phyloP scores from a whole-genome alignment of 2,329 filamentous ascomycete species.

The Trichoderma hamatum region DNA sequence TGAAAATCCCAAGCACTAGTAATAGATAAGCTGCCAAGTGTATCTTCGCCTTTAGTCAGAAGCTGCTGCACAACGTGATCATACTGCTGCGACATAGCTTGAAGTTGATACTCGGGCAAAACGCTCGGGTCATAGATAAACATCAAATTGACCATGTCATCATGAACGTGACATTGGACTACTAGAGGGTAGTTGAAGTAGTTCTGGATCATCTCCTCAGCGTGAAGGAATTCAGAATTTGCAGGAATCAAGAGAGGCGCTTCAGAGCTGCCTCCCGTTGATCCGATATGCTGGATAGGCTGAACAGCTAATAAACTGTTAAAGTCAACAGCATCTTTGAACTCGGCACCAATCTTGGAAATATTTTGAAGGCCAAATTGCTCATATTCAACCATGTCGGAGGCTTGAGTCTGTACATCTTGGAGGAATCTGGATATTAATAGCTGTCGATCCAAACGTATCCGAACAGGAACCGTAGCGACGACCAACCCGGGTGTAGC shows the following conservation, averaged over 20 bases:
- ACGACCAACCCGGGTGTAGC: constrained; percentile 11
- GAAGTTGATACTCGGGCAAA: constrained; percentile 6
- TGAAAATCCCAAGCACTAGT: constrained; percentile 11
- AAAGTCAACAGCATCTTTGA: constrained; percentile 23
- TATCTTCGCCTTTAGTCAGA: background rate
- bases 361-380: constrained; percentile 36
- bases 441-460: constrained; percentile 12
- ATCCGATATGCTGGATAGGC: constrained; percentile 18
- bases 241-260: constrained; percentile 2
- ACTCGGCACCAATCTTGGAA: constrained; percentile 31
- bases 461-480: constrained; percentile 18
- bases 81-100: background rate
- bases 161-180: constrained; percentile 2
- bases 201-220: constrained; percentile 9
- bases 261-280: background rate
- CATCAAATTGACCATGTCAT: constrained; percentile 15
- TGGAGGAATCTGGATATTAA: constrained; percentile 20
- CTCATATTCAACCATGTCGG: constrained; percentile 34
- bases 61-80: constrained; percentile 17
- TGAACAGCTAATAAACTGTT: constrained; percentile 24
- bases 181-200: constrained; percentile 24
- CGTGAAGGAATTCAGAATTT: background rate
- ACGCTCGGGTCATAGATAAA: constrained; percentile 1
- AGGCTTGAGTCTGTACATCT: constrained; percentile 32
- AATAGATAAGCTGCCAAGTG: background rate